These are phyloP conservation scores for Globisporangium polare DNA, from an alignment of 352 stramenopile species.

Conservation along the genomic window DNA sequence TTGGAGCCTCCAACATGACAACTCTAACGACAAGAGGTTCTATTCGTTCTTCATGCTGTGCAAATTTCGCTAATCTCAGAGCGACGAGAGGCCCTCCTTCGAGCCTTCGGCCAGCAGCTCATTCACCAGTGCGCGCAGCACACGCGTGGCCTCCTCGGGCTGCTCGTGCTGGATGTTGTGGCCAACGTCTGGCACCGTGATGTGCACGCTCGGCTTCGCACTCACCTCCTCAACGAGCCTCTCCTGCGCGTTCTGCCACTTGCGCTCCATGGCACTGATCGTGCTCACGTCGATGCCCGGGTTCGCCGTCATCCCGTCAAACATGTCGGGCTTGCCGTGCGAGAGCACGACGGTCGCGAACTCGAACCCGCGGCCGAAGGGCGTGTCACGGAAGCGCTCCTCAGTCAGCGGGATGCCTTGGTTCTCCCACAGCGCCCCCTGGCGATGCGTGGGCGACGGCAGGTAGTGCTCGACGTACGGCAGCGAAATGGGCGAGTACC, in stretches of 20 bases:
- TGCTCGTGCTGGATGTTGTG: constrained; percentile 76
- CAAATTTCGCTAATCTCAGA: background rate
- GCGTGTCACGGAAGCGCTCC: constrained; percentile 42
- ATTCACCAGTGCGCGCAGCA: constrained; percentile 53
- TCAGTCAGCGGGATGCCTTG: constrained; percentile 55
- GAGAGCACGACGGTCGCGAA: constrained; percentile 74
- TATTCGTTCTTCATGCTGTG: background rate
- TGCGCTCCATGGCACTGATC: constrained; percentile 48
- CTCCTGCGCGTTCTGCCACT: constrained; percentile 63
- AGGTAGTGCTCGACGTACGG: constrained; percentile 63
- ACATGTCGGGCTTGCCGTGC: constrained; percentile 61
- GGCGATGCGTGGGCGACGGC: constrained; percentile 59
- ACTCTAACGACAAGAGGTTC: background rate
- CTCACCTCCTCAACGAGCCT: constrained; percentile 46
- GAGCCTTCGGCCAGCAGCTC: constrained; percentile 16
- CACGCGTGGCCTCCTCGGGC: constrained; percentile 49
- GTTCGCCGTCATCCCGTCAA: constrained; percentile 63
- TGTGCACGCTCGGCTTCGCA: constrained; percentile 32
- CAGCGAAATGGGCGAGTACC: constrained; percentile 49
- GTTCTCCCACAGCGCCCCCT: constrained; percentile 53
- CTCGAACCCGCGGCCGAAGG: constrained; percentile 21
- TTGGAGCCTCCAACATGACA: too few relatives aligned
- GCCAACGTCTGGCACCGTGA: constrained; percentile 49
- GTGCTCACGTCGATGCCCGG: constrained; percentile 32
- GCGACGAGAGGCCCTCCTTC: constrained; percentile 8